Conservation (phyloP, 73 alveolate species). For the Loxodes magnus region DNA sequence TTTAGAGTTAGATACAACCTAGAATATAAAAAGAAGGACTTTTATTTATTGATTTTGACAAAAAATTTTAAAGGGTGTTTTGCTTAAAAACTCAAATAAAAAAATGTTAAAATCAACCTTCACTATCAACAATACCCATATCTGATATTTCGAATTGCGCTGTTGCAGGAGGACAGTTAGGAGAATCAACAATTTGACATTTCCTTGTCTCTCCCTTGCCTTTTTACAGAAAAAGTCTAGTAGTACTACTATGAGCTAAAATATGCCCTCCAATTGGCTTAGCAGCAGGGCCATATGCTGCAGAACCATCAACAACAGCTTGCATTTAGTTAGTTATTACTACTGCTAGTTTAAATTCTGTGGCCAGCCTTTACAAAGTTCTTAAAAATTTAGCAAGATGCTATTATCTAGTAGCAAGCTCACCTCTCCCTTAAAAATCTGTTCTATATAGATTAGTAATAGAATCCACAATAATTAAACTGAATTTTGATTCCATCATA, state of each 20-base stretch:
- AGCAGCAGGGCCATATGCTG: conserved; percentile 84
- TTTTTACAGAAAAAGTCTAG: conserved; percentile 88
- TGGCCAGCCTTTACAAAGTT: conserved; percentile 91
- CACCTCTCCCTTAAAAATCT: conserved; percentile 98
- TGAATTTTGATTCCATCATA: conserved; percentile 82
- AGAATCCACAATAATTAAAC: conserved; percentile 90
- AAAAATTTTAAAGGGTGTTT: too few relatives aligned
- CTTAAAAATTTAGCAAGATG: conserved; percentile 92
- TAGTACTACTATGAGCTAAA: conserved; percentile 96
- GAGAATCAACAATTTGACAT: conserved; percentile 87
- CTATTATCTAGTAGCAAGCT: conserved; percentile 82
- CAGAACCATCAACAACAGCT: conserved; percentile 92
- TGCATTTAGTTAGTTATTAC: conserved; percentile 96
- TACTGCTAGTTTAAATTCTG: conserved; percentile 94
- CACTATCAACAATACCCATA: conserved; percentile 87
- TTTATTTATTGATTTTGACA: too few relatives aligned
- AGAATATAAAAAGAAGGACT: too few relatives aligned
- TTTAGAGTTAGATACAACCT: too few relatives aligned
- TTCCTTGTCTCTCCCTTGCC: conserved; percentile 91
- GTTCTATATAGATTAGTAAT: conserved; percentile 98
- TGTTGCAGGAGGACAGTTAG: conserved; percentile 90
- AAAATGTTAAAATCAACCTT: too few relatives aligned
- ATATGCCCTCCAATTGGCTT: conserved; percentile 99
- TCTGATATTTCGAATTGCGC: conserved; percentile 74
- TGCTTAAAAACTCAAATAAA: too few relatives aligned